phyloP scores from a whole-genome alignment of 2,329 filamentous ascomycete species.

The Septoria linicola region DNA sequence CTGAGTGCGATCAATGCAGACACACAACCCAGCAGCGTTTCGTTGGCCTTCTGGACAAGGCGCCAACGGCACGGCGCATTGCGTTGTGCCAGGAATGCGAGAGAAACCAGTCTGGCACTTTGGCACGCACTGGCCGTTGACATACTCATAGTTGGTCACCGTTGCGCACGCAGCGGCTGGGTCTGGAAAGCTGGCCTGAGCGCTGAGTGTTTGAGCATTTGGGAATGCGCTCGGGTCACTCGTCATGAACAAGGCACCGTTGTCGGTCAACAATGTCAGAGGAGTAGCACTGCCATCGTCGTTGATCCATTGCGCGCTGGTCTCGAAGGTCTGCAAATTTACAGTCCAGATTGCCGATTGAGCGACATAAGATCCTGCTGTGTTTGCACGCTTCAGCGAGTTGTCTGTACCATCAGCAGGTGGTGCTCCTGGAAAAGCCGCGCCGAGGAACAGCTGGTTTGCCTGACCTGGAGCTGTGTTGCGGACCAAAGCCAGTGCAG shows the following conservation, averaged over 20 bases:
- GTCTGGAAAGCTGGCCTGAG: background rate
- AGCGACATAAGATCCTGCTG: background rate
- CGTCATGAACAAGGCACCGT: slow-evolving; percentile 1
- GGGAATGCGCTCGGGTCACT: background rate
- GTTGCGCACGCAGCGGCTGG: background rate
- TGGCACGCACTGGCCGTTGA: background rate
- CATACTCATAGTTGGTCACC: background rate
- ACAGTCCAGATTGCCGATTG: slow-evolving; percentile 3
- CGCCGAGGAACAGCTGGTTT: slow-evolving; percentile 1
- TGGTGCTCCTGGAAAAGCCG: background rate
- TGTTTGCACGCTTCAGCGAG: background rate
- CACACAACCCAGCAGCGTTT: background rate
- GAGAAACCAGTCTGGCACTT: background rate
- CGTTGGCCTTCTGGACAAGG: background rate
- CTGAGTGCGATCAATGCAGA: background rate
- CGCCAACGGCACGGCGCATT: background rate
- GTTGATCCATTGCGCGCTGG: slow-evolving; percentile 2
- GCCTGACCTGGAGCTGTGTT: background rate
- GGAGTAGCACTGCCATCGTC: background rate
- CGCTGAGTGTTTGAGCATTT: background rate
- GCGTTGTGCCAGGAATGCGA: background rate
- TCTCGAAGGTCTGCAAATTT: background rate
- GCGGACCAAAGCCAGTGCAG: background rate
- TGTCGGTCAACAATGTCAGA: background rate
- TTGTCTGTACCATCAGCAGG: background rate